Evolutionary conservation across 306 rosid genomes (phyloP).

Genomic region (Astragalus glycyphyllos): DNA sequence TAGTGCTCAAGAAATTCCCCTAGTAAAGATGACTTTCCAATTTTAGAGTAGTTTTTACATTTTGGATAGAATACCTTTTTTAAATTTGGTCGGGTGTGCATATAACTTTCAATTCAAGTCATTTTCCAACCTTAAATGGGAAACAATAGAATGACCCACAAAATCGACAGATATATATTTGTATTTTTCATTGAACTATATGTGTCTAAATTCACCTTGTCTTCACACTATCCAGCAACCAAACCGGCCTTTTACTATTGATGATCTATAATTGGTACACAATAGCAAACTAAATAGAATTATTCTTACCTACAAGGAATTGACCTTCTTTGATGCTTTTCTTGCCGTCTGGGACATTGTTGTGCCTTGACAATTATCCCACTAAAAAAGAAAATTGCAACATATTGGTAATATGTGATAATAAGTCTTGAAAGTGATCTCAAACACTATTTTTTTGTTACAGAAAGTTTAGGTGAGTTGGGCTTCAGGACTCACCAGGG

Average conservation of each 20-base stretch:
- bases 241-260: neutral
- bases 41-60: too few species aligned
- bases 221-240: neutral
- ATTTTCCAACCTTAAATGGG: conserved; percentile 36
- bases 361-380: conserved; percentile 16
- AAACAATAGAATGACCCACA: conserved; percentile 48
- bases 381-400: conserved; percentile 1
- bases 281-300: neutral
- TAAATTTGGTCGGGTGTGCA: too few species aligned
- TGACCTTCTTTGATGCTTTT: conserved; percentile 38
- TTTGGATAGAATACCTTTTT: too few species aligned
- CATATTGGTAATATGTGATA: conserved; percentile 1
- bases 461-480: too few species aligned
- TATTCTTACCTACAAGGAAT: conserved; percentile 19
- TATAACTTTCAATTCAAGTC: conserved; percentile 41
- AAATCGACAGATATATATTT: neutral
- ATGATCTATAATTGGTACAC: conserved; percentile 26
- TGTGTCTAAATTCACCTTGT: conserved; percentile 23
- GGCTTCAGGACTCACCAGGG: too few species aligned
- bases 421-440: conserved; percentile 27
- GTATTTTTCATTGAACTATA: neutral
- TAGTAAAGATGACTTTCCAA: too few species aligned
- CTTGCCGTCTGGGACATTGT: conserved; percentile 52
- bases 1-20: too few species aligned
- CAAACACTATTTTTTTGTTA: too few species aligned